These are phyloP conservation scores for Pythium biforme DNA, from an alignment of 352 stramenopile species.

Conservation along the genomic window DNA sequence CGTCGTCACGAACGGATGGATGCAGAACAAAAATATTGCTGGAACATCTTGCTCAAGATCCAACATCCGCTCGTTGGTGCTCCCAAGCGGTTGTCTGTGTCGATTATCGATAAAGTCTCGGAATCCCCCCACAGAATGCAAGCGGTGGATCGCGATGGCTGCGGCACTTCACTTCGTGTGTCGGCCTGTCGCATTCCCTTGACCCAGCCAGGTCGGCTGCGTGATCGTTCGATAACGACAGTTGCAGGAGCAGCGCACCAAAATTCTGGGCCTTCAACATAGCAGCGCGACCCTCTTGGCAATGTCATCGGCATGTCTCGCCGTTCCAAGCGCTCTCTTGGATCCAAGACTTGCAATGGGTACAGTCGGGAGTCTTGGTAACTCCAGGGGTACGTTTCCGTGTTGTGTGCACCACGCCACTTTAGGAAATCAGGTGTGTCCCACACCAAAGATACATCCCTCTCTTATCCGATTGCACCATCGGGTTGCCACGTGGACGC, in stretches of 20 bases:
- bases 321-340: too few relatives aligned
- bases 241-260: too few relatives aligned
- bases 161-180: background rate
- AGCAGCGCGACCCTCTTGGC: too few relatives aligned
- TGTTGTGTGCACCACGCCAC: constrained; percentile 1
- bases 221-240: too few relatives aligned
- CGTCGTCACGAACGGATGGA: background rate
- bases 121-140: background rate
- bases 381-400: background rate
- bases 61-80: too few relatives aligned
- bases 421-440: background rate
- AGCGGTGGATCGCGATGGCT: background rate
- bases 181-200: too few relatives aligned
- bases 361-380: background rate
- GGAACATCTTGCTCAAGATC: too few relatives aligned
- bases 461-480: constrained; percentile 1
- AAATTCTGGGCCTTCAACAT: too few relatives aligned
- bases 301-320: too few relatives aligned
- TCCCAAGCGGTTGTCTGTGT: background rate
- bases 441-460: constrained; percentile 1
- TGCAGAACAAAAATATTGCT: too few relatives aligned
- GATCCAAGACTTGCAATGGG: background rate
- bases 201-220: too few relatives aligned
- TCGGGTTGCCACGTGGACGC: constrained; percentile 16
- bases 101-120: background rate